Evolutionary conservation across 2,329 filamentous ascomycete species (phyloP).

Genomic region (Aspergillus ibericus): DNA sequence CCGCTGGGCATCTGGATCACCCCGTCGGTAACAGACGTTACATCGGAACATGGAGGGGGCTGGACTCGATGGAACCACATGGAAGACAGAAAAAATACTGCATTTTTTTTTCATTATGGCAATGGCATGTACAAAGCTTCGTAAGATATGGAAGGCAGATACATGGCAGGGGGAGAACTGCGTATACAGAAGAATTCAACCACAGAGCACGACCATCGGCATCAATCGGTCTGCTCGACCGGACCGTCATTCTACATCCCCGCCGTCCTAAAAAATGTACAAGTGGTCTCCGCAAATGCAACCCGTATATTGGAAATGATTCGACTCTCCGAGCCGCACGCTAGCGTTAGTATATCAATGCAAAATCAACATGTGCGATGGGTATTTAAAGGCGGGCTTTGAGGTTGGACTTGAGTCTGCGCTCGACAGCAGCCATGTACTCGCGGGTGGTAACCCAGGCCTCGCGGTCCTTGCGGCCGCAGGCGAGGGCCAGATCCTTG

Average conservation of each 20-base stretch:
- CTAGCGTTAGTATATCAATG: constrained; percentile 18
- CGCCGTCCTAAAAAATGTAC: constrained; percentile 10
- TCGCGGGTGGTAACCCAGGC: constrained; percentile 90
- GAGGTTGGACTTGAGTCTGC: constrained; percentile 75
- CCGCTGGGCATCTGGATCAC: not conserved
- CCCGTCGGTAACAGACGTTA: not conserved
- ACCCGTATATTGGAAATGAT: constrained; percentile 9
- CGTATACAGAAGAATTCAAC: not conserved
- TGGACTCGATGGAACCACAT: not conserved
- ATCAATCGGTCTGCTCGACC: not conserved
- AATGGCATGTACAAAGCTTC: not conserved
- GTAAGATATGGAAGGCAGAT: not conserved
- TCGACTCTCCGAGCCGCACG: constrained; percentile 12
- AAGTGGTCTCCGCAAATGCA: constrained; percentile 9
- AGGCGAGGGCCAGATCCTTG: constrained; percentile 95
- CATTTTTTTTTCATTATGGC: not conserved
- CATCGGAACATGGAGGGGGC: too few relatives aligned
- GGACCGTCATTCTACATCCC: constrained; percentile 3
- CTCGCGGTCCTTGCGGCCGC: constrained; percentile 78
- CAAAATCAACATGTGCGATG: constrained; percentile 7
- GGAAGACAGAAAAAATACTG: not conserved
- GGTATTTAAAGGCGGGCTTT: constrained; percentile 36
- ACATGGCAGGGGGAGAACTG: not conserved
- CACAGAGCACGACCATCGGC: not conserved
- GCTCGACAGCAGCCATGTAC: constrained; percentile 92